Base-by-base conservation (phyloP, 2,329 filamentous ascomycete species). In the Coniochaeta hoffmannii region DNA sequence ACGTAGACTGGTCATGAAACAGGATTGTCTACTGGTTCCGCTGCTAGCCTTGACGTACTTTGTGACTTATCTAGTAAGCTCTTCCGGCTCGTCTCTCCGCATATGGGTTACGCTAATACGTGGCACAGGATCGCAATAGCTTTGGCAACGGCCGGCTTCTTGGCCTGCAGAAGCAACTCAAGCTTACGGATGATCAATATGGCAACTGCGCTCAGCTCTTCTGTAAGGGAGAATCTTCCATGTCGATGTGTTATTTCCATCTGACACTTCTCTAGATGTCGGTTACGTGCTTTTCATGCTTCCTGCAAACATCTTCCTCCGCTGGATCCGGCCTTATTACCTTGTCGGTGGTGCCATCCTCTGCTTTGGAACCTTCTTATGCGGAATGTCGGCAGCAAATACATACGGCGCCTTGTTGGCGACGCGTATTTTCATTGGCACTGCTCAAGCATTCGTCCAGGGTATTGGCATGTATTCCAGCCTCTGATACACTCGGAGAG, bases 241-340 rank as follows among this genome's bases (percentile, higher is more conserved):
- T 10, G 9, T 9, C 10, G n/a, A 24, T 19, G 9, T 6, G 17
- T 9, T 19, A 31, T 9, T 28, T 30, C 22, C 22, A 28, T 10
- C 49, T 51, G 30, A 51, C 49, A 8, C 7, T 41, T 24, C n/a
- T n/a, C n/a, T 6, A 53, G 52, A 28, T 15, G 52, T 53, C 31
- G 52, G 52, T 31, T 53, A 53, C 17, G 36, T 53, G 1, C 26
- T 53, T 14, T 53, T 38, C 17, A 53, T 53, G 52, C 52, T 53
- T 17, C 52, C 52, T 17, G 52, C 52, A 17, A 44, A 53, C 36
- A 53, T 53, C 35, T 41, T 53, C 11, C 52, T 41, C 7, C 52
- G 52, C 26, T 41, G 36, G 34, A 38, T 53, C 15, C 36, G 34
- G 3, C 52, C 52, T 12, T 41, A 53, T n/a, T 32, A 10, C 24